A percentile compares a stretch with the other conserved stretches of the same genome.
These are phyloP conservation scores for Rhodotorula diobovata DNA, from an alignment of 768 basidiomycete species.

Conservation along the genomic window DNA sequence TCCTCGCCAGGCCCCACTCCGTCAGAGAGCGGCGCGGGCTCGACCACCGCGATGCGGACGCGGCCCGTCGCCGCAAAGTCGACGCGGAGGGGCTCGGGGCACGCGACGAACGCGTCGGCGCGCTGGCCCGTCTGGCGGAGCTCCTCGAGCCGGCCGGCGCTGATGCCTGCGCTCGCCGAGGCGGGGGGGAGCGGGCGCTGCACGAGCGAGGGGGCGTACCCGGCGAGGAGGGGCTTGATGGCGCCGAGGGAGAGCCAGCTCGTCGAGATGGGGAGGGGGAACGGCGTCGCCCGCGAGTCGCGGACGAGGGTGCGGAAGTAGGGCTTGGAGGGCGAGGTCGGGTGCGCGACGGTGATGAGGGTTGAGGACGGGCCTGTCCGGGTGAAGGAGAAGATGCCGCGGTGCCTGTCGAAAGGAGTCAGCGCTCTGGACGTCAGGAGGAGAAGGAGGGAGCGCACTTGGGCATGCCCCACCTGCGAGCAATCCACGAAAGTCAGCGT, in stretches of 20 bases:
- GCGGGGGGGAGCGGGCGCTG: slow-evolving; percentile 6
- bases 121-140: neutral
- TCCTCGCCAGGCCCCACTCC: neutral
- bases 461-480: slow-evolving; percentile 16
- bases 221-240: neutral
- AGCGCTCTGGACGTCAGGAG: neutral
- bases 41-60: neutral
- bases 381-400: slow-evolving; percentile 13
- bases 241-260: slow-evolving; percentile 14
- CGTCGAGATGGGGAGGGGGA: slow-evolving; percentile 17
- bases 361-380: neutral
- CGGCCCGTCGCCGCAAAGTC: neutral
- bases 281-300: slow-evolving; percentile 21
- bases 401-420: slow-evolving; percentile 6
- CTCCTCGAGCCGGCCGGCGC: no score
- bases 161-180: neutral
- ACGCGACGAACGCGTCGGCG: neutral
- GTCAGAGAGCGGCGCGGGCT: neutral
- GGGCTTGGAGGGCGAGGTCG: slow-evolving; percentile 1
- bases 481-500: no score
- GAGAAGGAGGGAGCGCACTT: slow-evolving; percentile 2
- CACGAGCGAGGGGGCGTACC: neutral
- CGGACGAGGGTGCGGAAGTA: slow-evolving; percentile 21
- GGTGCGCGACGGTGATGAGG: slow-evolving; percentile 19
- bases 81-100: slow-evolving; percentile 9